Base-by-base conservation (phyloP, 768 basidiomycete genomes). In the Boletus sp. region DNA sequence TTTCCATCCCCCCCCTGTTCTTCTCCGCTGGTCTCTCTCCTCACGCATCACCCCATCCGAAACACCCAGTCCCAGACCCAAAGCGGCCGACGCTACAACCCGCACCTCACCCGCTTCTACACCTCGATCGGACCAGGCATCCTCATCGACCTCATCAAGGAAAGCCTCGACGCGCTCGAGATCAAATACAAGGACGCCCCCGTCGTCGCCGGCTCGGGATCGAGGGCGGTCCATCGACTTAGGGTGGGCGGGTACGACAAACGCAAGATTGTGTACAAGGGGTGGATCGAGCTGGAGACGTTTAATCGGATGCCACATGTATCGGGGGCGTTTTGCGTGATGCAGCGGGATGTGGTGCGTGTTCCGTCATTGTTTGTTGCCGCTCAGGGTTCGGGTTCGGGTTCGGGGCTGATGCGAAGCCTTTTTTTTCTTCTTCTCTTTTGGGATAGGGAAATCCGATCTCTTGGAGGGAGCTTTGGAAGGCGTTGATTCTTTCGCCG, bases 101-200 rank as follows among this genome's bases (percentile, higher is more conserved):
- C 90, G 0, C 80, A 85, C 54, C 78, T 92, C 17, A 93, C 92
- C 1, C 85, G 91, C 0, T 93, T 94, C 76, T 93, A 91, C 68
- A 79, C 86, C 0, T 68, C 77, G 0, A 66, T 85, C 4, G 74
- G 75, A 0, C 87, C 88, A 0, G 69, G 72, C 0, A 70, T 79
- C 4, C 72, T 91, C 40, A 64, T 84, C 38, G 61, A 70, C 5
- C 74, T 85, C 51, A 70, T 92, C 47, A 74, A 81, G 50, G 79
- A 82, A 47, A 78, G 77, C 32, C 73, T 91, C 11, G 72, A 77
- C 35, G 59, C 49, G 0, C 61, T 82, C 1, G 75, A 74, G 8
- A 81, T 84, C 21, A 79, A 80, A 62, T 76, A 75, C 65, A 84
- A 81, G 62, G 62, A 65, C 5, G 74, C 75, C 3, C 64, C 73